Evolutionary conservation across 805 yeast species (phyloP).

Genomic region (Priceomyces fermenticarens): DNA sequence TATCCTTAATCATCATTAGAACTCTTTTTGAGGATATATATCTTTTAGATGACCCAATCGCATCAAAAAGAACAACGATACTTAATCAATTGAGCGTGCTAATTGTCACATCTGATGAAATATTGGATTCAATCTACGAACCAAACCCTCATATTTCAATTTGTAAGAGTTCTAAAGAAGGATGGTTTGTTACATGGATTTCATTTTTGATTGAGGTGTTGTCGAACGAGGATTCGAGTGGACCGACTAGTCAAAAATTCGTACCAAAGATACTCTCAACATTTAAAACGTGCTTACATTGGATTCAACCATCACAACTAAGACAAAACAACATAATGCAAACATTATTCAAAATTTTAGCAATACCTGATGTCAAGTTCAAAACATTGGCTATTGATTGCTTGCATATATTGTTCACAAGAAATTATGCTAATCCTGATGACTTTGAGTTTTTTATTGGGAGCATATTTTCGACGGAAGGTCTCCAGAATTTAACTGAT

Average conservation of each 20-base stretch:
- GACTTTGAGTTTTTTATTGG: constrained; percentile 82
- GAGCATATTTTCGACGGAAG: constrained; percentile 68
- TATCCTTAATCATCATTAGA: constrained; percentile 73
- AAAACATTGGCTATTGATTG: constrained; percentile 88
- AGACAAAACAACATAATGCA: constrained; percentile 62
- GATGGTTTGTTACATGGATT: constrained; percentile 84
- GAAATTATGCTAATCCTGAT: constrained; percentile 59
- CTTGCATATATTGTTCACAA: constrained; percentile 80
- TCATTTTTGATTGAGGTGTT: constrained; percentile 32
- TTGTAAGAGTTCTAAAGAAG: constrained; percentile 69
- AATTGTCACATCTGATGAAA: constrained; percentile 68
- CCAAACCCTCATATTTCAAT: constrained; percentile 57
- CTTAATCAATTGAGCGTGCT: constrained; percentile 82
- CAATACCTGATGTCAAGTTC: constrained; percentile 59
- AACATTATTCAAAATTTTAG: constrained; percentile 57
- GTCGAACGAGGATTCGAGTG: constrained; percentile 24
- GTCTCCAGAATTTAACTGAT: constrained; percentile 63
- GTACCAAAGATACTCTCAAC: constrained; percentile 73
- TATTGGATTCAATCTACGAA: constrained; percentile 62
- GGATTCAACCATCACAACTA: constrained; percentile 81
- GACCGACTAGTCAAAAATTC: constrained; percentile 37
- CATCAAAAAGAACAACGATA: constrained; percentile 72
- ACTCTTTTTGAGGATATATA: constrained; percentile 92
- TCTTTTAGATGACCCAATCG: constrained; percentile 86
- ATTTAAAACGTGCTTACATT: constrained; percentile 83